Conservation (phyloP, 192 early-diverging fungal species). For the Coemansia brasiliensis region DNA sequence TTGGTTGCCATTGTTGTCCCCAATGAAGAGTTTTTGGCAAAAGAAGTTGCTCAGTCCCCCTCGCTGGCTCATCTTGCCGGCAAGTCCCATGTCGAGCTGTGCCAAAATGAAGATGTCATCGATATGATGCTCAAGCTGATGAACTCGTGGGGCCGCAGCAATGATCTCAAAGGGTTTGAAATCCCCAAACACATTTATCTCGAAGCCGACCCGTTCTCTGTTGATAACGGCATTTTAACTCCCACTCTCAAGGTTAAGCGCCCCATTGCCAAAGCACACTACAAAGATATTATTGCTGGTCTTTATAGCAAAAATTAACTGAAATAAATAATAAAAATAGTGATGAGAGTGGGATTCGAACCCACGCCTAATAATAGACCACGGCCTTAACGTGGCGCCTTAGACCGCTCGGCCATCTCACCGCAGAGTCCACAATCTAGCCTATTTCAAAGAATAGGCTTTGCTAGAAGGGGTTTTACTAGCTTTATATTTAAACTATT, state of each 20-base stretch:
- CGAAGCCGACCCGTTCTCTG: conserved; percentile 65
- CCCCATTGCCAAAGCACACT: conserved; percentile 41
- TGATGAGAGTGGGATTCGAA: conserved; percentile 17
- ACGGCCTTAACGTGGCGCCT: conserved; percentile 27
- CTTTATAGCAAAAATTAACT: conserved; percentile 3
- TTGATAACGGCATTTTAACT: conserved; percentile 82
- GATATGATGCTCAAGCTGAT: conserved; percentile 54
- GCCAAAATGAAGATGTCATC: conserved; percentile 58
- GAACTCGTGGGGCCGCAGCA: conserved; percentile 57
- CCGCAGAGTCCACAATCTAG: background rate
- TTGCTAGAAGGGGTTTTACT: background rate
- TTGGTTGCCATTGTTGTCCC: conserved; percentile 80
- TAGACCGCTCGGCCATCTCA: conserved; percentile 24
- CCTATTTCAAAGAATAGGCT: background rate
- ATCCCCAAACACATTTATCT: conserved; percentile 68
- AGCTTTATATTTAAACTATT: too few relatives aligned
- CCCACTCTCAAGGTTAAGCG: conserved; percentile 75
- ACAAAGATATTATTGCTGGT: conserved; percentile 24
- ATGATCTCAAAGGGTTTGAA: conserved; percentile 72
- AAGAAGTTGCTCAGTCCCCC: conserved; percentile 41
- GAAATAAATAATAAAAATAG: background rate
- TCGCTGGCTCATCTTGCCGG: conserved; percentile 21
- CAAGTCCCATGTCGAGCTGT: conserved; percentile 40
- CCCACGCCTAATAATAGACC: conserved; percentile 26
- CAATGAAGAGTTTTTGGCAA: conserved; percentile 61